Evolutionary conservation across 768 basidiomycete species (phyloP).

Genomic region (Leccinellum albellum): DNA sequence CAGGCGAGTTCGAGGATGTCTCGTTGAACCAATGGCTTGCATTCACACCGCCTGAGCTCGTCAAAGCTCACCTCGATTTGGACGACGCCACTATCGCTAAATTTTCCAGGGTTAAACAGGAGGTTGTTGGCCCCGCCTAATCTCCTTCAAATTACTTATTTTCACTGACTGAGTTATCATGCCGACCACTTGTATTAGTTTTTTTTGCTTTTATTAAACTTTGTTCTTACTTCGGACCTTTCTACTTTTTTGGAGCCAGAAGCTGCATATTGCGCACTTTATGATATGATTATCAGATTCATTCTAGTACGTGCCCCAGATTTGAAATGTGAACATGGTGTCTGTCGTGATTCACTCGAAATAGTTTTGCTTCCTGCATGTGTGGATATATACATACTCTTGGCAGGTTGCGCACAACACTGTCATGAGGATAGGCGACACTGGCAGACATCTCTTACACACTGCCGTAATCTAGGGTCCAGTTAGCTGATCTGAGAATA

Average conservation of each 20-base stretch:
- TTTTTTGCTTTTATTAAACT: not conserved
- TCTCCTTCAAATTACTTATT: not conserved
- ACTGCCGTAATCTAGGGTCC: too few relatives aligned
- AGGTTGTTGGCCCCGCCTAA: conserved; percentile 37
- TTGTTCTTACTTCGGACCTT: not conserved
- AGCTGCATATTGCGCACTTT: not conserved
- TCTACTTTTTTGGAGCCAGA: not conserved
- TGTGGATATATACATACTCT: too few relatives aligned
- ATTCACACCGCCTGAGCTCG: conserved; percentile 52
- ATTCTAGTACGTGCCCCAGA: not conserved
- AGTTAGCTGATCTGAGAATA: too few relatives aligned
- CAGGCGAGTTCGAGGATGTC: conserved; percentile 52
- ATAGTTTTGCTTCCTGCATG: too few relatives aligned
- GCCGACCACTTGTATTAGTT: too few relatives aligned
- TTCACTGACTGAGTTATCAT: not conserved
- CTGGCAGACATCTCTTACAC: too few relatives aligned
- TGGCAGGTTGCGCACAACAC: too few relatives aligned
- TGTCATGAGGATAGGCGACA: too few relatives aligned
- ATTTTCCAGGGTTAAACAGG: conserved; percentile 50
- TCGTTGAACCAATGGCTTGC: conserved; percentile 63
- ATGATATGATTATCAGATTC: not conserved
- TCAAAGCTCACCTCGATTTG: conserved; percentile 58
- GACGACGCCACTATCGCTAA: conserved; percentile 47
- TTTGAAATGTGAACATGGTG: not conserved
- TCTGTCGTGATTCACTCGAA: not conserved